These are phyloP conservation scores for Diaporthe eres DNA, from an alignment of 2,329 filamentous ascomycete species.

Conservation along the genomic window DNA sequence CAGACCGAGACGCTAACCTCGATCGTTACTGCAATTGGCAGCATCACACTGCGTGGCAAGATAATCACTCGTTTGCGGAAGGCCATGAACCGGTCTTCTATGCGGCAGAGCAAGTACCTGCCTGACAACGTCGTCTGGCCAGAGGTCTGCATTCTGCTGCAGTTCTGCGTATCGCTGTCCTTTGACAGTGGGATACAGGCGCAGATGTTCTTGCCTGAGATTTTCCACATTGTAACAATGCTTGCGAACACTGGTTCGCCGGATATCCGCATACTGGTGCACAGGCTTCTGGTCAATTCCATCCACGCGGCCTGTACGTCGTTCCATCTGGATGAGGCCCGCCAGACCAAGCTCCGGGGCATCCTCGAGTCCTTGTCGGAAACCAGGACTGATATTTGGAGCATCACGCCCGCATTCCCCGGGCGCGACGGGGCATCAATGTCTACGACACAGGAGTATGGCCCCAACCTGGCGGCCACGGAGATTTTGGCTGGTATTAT, in stretches of 20 bases:
- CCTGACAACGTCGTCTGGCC: constrained; percentile 78
- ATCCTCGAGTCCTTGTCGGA: constrained; percentile 73
- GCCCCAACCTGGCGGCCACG: constrained; percentile 66
- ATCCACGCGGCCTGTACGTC: constrained; percentile 78
- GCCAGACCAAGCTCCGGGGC: constrained; percentile 67
- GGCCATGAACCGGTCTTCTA: constrained; percentile 75
- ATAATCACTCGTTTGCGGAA: constrained; percentile 76
- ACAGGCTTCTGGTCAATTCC: constrained; percentile 75
- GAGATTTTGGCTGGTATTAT: constrained; percentile 74
- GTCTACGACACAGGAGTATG: constrained; percentile 67
- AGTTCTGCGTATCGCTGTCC: constrained; percentile 76
- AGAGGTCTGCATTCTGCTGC: constrained; percentile 77
- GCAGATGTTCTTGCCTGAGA: constrained; percentile 76
- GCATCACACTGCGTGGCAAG: constrained; percentile 75
- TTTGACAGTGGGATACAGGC: constrained; percentile 78
- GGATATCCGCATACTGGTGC: constrained; percentile 71
- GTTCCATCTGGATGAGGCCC: constrained; percentile 73
- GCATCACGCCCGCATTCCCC: constrained; percentile 58
- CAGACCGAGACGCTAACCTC: constrained; percentile 73
- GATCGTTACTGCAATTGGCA: constrained; percentile 74
- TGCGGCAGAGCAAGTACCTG: constrained; percentile 75
- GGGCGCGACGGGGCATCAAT: constrained; percentile 68
- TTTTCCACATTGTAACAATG: constrained; percentile 81
- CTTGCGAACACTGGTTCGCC: constrained; percentile 74
- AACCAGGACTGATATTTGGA: constrained; percentile 70